Conservation (phyloP, 495 filamentous ascomycete genomes). For the Hamigera avellanea region DNA sequence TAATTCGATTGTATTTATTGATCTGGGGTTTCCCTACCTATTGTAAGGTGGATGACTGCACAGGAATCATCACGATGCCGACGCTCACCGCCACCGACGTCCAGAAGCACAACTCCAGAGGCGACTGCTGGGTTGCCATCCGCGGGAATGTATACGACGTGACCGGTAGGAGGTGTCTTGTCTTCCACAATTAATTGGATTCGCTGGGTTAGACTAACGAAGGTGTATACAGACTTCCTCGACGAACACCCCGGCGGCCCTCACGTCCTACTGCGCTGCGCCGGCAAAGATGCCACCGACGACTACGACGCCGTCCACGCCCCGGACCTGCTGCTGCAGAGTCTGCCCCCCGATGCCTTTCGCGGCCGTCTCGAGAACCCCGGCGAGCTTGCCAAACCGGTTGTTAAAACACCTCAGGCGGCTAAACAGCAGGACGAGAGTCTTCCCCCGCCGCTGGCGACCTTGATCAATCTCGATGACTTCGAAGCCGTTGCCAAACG, state of each 20-base stretch:
- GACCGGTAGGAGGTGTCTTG: constrained; percentile 38
- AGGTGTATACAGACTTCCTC: constrained; percentile 26
- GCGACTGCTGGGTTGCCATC: constrained; percentile 73
- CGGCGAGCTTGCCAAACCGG: constrained; percentile 1
- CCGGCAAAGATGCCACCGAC: constrained; percentile 76
- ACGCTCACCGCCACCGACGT: constrained; percentile 29
- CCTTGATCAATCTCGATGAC: constrained; percentile 53
- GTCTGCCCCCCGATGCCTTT: constrained; percentile 11
- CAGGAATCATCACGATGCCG: no score
- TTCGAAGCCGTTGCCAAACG: constrained; percentile 47
- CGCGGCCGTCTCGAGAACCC: constrained; percentile 12
- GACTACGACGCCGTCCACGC: constrained; percentile 78
- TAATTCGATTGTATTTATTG: no score
- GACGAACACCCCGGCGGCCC: constrained; percentile 66
- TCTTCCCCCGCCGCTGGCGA: constrained; percentile 42
- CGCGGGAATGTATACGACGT: constrained; percentile 72
- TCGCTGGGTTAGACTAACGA: no score
- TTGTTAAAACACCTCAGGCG: not conserved
- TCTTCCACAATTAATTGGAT: no score
- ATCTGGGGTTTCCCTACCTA: no score
- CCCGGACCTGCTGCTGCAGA: constrained; percentile 34
- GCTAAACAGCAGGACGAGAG: not conserved
- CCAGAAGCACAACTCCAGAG: constrained; percentile 51
- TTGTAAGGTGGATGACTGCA: no score
- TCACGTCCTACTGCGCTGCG: constrained; percentile 73